Conservation (phyloP, 2,329 filamentous ascomycete genomes). For the Epichloe uncinata region DNA sequence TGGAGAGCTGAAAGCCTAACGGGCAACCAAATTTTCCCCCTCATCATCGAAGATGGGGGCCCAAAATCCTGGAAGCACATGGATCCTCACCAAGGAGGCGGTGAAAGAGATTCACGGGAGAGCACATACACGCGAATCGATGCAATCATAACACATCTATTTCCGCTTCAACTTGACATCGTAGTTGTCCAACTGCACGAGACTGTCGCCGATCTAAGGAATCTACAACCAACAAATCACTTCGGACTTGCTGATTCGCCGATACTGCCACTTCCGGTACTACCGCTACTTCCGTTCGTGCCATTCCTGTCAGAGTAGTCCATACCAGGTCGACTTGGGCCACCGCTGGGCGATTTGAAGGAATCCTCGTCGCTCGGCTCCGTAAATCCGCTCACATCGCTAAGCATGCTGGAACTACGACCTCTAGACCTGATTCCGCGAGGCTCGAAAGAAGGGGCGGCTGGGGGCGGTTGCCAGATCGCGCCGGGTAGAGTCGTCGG, state of each 20-base stretch:
- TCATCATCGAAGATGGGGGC: too few relatives aligned
- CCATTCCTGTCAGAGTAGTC: constrained; percentile 9
- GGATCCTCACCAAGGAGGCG: too few relatives aligned
- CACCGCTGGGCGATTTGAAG: constrained; percentile 11
- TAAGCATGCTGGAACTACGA: constrained; percentile 54
- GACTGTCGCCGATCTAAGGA: not conserved
- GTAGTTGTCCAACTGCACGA: not conserved
- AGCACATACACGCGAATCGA: not conserved
- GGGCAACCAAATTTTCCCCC: too few relatives aligned
- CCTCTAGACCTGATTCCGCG: constrained; percentile 33
- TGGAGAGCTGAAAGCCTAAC: too few relatives aligned
- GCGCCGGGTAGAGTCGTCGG: constrained; percentile 18
- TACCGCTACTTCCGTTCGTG: constrained; percentile 26
- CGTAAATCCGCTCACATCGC: constrained; percentile 53
- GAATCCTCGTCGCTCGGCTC: constrained; percentile 43
- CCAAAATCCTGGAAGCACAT: too few relatives aligned
- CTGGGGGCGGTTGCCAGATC: constrained; percentile 24
- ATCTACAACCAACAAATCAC: not conserved
- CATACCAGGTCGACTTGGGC: constrained; percentile 3
- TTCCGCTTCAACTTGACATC: constrained; percentile 3
- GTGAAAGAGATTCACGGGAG: too few relatives aligned
- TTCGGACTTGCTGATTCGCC: constrained; percentile 39
- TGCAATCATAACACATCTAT: constrained; percentile 2
- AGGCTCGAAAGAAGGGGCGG: constrained; percentile 22
- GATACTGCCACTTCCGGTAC: constrained; percentile 36